Conservation (phyloP, 306 rosid genomes). For the Rosa persica region DNA sequence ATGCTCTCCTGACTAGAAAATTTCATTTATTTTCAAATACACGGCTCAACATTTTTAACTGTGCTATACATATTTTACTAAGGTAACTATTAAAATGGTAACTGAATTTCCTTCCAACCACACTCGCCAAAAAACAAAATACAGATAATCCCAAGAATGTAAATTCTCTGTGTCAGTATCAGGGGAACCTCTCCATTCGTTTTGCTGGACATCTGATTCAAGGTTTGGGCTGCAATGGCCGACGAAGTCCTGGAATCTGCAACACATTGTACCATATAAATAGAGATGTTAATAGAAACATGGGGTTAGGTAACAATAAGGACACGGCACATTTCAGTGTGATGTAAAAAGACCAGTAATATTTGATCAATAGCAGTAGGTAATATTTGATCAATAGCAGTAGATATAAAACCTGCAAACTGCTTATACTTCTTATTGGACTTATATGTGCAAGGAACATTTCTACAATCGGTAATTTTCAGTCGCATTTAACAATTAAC, state of each 20-base stretch:
- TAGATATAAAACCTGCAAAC: neutral
- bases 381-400: too few species aligned
- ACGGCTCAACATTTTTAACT: neutral
- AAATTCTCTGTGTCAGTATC: neutral
- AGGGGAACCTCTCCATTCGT: too few species aligned
- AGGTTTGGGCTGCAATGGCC: conserved; percentile 47
- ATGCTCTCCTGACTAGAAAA: neutral
- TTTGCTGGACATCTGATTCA: conserved; percentile 24
- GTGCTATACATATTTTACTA: neutral
- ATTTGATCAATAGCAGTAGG: neutral
- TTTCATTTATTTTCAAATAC: neutral
- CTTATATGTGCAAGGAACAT: neutral
- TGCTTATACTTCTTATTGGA: neutral
- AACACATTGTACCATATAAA: conserved; percentile 24
- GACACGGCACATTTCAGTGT: neutral
- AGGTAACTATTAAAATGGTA: neutral
- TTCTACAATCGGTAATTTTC: neutral
- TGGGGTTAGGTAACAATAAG: neutral
- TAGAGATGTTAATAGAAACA: neutral
- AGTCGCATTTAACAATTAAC: neutral
- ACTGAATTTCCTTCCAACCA: neutral
- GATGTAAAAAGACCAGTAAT: neutral
- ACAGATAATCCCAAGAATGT: neutral
- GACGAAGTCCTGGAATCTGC: conserved; percentile 75
- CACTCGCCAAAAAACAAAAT: neutral